phyloP scores from a whole-genome alignment of 768 basidiomycete species.

The Trichaptum fuscoviolaceum region DNA sequence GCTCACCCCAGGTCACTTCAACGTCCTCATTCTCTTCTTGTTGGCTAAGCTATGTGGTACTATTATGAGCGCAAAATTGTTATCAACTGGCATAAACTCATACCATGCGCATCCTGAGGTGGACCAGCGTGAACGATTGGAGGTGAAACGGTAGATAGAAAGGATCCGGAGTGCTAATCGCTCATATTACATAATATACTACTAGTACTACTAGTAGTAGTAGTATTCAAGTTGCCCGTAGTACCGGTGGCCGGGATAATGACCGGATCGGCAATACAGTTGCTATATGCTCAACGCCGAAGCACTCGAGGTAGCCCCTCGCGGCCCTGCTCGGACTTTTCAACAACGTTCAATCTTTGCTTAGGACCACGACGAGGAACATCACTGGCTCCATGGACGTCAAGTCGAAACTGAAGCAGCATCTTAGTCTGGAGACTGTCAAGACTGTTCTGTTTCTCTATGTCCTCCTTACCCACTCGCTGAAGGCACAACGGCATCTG shows the following conservation, averaged over 20 bases:
- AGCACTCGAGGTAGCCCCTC: not conserved
- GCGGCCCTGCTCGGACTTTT: not conserved
- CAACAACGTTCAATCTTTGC: not conserved
- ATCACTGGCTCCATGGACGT: not conserved
- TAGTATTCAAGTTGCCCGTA: too few species aligned
- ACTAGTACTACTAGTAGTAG: too few species aligned
- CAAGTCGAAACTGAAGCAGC: not conserved
- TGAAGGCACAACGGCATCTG: slow-evolving; percentile 57
- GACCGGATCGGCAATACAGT: not conserved
- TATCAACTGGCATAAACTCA: slow-evolving; percentile 10
- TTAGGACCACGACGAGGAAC: not conserved
- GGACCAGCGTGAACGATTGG: too few species aligned
- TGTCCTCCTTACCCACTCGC: slow-evolving; percentile 42
- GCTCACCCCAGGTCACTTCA: slow-evolving; percentile 82
- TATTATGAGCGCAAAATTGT: not conserved
- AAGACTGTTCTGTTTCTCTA: slow-evolving; percentile 59
- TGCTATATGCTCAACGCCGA: not conserved
- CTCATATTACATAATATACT: too few species aligned
- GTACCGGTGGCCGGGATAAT: too few species aligned
- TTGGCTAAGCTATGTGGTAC: slow-evolving; percentile 51
- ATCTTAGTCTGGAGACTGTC: slow-evolving; percentile 33
- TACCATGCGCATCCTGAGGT: slow-evolving; percentile 53
- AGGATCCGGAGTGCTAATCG: not conserved
- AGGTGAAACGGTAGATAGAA: not conserved
- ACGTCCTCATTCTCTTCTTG: slow-evolving; percentile 73